These are phyloP conservation scores for Lecanicillium sp. DNA, from an alignment of 2,329 filamentous ascomycete species.

Conservation along the genomic window DNA sequence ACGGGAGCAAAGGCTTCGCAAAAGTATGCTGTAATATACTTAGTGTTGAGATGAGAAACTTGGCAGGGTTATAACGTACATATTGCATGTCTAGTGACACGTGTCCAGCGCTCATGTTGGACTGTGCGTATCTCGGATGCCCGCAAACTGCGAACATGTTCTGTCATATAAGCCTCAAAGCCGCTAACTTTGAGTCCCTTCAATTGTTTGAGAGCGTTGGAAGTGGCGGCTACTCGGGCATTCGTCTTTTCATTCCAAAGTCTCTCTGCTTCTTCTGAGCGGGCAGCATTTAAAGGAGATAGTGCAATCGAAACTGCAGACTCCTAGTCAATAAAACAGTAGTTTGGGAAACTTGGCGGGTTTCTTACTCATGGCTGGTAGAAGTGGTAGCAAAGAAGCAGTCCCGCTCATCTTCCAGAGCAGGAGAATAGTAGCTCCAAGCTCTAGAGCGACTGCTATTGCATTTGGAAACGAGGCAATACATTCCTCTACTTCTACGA, in stretches of 20 bases:
- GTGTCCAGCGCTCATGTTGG: slow-evolving; percentile 1
- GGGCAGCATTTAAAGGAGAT: slow-evolving; percentile 3
- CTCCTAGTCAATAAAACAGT: no score
- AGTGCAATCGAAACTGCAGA: neutral
- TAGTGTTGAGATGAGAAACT: no score
- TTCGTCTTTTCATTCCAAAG: slow-evolving; percentile 8
- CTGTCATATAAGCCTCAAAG: slow-evolving; percentile 11
- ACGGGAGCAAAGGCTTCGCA: slow-evolving; percentile 3
- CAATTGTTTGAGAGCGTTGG: slow-evolving; percentile 20
- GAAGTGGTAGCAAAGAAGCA: slow-evolving; percentile 3
- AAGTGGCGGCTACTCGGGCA: slow-evolving; percentile 5
- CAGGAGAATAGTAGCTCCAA: slow-evolving; percentile 4
- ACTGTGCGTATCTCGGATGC: slow-evolving; percentile 11
- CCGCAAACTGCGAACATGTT: slow-evolving; percentile 10
- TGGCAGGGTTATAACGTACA: neutral
- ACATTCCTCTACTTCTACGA: slow-evolving; percentile 3
- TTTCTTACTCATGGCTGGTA: neutral
- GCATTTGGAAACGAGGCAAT: slow-evolving; percentile 4
- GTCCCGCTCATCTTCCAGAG: slow-evolving; percentile 4
- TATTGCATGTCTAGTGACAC: slow-evolving; percentile 1
- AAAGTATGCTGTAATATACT: neutral
- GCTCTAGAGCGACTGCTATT: slow-evolving; percentile 3
- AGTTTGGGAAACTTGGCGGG: no score
- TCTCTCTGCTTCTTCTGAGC: slow-evolving; percentile 1
- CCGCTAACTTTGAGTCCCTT: slow-evolving; percentile 30